A percentile compares a stretch with the other conserved stretches of the same genome.
Conservation (phyloP, 2,329 filamentous ascomycete species). For the Fusarium luffae region DNA sequence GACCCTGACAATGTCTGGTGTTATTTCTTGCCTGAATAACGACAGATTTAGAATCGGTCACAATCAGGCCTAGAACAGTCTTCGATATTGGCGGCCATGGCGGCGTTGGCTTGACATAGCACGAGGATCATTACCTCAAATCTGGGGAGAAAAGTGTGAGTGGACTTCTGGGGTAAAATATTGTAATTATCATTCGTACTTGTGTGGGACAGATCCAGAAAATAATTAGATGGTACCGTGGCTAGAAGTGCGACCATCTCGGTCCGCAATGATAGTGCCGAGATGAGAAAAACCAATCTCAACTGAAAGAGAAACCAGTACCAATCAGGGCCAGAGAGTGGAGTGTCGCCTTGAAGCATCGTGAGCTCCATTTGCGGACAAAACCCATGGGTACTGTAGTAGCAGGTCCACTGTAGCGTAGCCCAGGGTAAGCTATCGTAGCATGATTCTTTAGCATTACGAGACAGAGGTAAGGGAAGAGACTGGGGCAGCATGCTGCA, state of each 20-base stretch:
- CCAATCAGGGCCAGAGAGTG: slow-evolving; percentile 16
- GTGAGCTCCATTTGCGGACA: slow-evolving; percentile 36
- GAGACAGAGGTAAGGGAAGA: slow-evolving; percentile 37
- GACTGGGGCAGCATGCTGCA: slow-evolving; percentile 30
- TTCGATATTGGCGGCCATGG: slow-evolving; percentile 8
- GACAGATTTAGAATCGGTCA: not conserved
- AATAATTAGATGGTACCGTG: slow-evolving; percentile 4
- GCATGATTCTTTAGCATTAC: slow-evolving; percentile 32
- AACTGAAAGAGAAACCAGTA: slow-evolving; percentile 23
- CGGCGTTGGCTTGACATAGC: slow-evolving; percentile 13
- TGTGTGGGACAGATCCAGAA: slow-evolving; percentile 28
- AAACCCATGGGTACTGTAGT: slow-evolving; percentile 26
- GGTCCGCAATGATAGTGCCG: slow-evolving; percentile 24
- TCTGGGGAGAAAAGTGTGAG: slow-evolving; percentile 42
- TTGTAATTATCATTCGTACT: slow-evolving; percentile 5
- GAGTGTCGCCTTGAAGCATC: slow-evolving; percentile 41
- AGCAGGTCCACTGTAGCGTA: slow-evolving; percentile 32
- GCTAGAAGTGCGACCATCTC: slow-evolving; percentile 11
- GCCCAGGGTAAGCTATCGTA: slow-evolving; percentile 33
- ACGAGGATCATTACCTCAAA: slow-evolving; percentile 29
- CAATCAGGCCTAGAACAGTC: slow-evolving; percentile 17
- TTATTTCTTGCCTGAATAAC: slow-evolving; percentile 6
- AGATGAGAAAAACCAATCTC: slow-evolving; percentile 32
- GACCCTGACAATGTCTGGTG: slow-evolving; percentile 6
- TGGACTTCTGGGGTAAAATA: slow-evolving; percentile 43